Conservation (phyloP, 805 yeast species). For the Barnettozyma wickerhamii region DNA sequence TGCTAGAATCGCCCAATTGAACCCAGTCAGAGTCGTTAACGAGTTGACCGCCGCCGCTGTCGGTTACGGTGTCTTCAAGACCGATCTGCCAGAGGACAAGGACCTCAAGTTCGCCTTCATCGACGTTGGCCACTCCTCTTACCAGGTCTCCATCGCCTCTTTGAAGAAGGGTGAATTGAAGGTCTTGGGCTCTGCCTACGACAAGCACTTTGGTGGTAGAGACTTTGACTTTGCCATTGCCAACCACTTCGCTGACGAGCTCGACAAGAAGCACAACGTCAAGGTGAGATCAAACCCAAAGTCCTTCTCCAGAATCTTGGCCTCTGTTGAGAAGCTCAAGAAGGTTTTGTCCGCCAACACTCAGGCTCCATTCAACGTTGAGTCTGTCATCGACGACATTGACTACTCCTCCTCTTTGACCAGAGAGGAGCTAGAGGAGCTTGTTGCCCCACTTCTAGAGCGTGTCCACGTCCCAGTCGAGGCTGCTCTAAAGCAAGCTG, state of each 20-base stretch:
- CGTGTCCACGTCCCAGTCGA: constrained; percentile 77
- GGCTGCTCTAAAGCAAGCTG: constrained; percentile 77
- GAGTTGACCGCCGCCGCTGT: constrained; percentile 99
- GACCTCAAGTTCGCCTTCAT: constrained; percentile 87
- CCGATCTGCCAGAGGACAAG: constrained; percentile 92
- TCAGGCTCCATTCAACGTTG: constrained; percentile 90
- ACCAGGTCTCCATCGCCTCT: constrained; percentile 83
- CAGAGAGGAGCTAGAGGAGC: constrained; percentile 91
- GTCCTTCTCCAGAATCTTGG: constrained; percentile 89
- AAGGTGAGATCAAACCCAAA: constrained; percentile 88
- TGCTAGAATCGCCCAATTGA: constrained; percentile 90
- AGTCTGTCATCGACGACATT: constrained; percentile 95
- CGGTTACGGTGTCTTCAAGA: constrained; percentile 98
- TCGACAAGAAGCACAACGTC: constrained; percentile 87
- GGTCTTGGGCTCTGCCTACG: constrained; percentile 86
- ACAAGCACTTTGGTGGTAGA: constrained; percentile 98
- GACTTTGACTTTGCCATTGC: constrained; percentile 92
- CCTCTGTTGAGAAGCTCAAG: constrained; percentile 91
- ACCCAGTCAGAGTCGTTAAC: constrained; percentile 97
- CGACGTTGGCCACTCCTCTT: constrained; percentile 96
- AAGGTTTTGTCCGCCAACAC: constrained; percentile 95
- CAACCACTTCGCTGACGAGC: constrained; percentile 90
- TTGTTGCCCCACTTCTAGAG: constrained; percentile 74
- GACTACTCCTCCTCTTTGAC: constrained; percentile 87
- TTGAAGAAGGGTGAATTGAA: constrained; percentile 96